Base-by-base conservation (phyloP, 73 alveolate species). In the Breviolum minutum region DNA sequence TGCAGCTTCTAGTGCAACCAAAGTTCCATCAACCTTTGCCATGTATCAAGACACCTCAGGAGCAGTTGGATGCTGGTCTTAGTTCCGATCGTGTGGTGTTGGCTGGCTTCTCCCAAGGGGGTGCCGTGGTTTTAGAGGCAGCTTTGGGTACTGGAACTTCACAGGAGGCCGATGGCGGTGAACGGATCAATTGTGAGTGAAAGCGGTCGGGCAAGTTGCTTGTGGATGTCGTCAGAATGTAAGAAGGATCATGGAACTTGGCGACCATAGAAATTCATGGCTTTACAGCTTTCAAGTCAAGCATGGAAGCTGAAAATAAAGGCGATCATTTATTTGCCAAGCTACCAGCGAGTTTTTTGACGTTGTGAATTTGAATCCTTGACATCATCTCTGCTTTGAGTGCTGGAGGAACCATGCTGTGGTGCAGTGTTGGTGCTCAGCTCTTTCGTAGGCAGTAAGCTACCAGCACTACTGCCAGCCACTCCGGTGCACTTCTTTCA, bases 31-130 rank as follows among this genome's bases (percentile, higher is more conserved):
- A 68, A 17, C 8, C 6, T 40, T 40, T 40, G 54, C 54, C 54
- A 40, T 40, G 77, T 68, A 22, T 14, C 77, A 22, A 68, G 77
- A 14, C 17, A 16, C 64, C 8, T 30, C 74, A 90, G 96, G 96
- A 69, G 87, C 32, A 90, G 32, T 8, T 71, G 48, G 87, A 68
- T 4, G 76, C 30, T 30, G 96, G 96, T 4, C 20, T 90, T 9
- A 14, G 20, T 14, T 63, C 96, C 5, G 96, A 71, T 61, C 96
- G 96, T 73, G 19, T 90, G 63, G 54, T 90, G n/a, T 69, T 90
- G 61, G 96, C 82, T 32, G 96, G 96, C 40, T 90, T 90, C 87
- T 90, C 96, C 14, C 96, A 90, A 87, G 96, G 96, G 11, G 96
- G 96, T 69, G 96, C 96, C 9, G 96, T 90, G 86, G 96, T 70